phyloP scores from a whole-genome alignment of 345 rosid species.

The Populus nigra region DNA sequence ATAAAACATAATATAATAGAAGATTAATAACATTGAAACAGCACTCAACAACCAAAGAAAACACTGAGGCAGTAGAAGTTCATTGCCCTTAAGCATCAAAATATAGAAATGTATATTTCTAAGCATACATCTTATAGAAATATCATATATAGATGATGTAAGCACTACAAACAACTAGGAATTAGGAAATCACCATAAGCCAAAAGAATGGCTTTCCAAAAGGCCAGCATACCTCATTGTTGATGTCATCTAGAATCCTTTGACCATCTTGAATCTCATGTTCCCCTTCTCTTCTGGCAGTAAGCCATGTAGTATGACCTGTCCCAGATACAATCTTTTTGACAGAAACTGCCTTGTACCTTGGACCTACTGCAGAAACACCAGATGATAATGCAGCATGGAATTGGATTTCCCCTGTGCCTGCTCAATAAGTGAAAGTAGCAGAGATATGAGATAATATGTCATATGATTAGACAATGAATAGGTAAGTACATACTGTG shows the following conservation, averaged over 20 bases:
- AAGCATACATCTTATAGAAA: background rate
- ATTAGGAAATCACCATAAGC: background rate
- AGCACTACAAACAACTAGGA: background rate
- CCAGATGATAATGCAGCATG: constrained; percentile 63
- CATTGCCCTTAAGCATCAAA: background rate
- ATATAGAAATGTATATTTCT: background rate
- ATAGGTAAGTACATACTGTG: background rate
- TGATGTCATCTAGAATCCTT: constrained; percentile 50
- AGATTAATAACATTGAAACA: background rate
- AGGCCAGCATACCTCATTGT: constrained; percentile 44
- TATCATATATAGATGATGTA: background rate
- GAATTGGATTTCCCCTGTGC: constrained; percentile 56
- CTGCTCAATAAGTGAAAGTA: constrained; percentile 39
- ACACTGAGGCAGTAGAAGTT: background rate
- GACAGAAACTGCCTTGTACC: constrained; percentile 61
- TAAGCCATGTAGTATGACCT: constrained; percentile 45
- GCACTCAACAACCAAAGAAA: background rate
- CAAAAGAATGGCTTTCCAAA: background rate
- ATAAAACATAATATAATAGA: too few species aligned
- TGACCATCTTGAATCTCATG: constrained; percentile 62
- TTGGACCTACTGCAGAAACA: constrained; percentile 56
- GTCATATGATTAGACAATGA: background rate
- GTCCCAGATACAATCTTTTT: constrained; percentile 9
- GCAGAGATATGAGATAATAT: background rate
- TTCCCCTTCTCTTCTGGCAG: constrained; percentile 66